Conservation (phyloP, 345 rosid genomes). For the Capsella bursapastoris region DNA sequence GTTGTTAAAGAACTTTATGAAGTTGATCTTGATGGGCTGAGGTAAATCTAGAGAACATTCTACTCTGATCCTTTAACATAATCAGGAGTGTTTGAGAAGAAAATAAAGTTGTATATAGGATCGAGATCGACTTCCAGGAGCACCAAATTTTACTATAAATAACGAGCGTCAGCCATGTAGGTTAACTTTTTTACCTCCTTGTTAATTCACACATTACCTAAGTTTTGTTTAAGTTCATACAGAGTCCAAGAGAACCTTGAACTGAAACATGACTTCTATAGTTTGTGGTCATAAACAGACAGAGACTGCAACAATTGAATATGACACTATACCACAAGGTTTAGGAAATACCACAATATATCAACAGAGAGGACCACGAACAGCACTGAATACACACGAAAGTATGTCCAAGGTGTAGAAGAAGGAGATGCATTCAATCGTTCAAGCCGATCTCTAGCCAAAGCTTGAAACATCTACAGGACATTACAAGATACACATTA, state of each 20-base stretch:
- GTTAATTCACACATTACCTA: slow-evolving; percentile 2
- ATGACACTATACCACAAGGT: slow-evolving; percentile 26
- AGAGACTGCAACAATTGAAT: slow-evolving; percentile 4
- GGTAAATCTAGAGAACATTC: background rate
- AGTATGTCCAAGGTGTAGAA: slow-evolving; percentile 83
- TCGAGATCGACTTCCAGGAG: background rate
- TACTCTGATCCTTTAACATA: slow-evolving; percentile 17
- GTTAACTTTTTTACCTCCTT: background rate
- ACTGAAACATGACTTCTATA: slow-evolving; percentile 5
- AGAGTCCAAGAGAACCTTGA: slow-evolving; percentile 10
- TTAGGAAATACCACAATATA: slow-evolving; percentile 67
- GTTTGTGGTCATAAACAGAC: slow-evolving; percentile 15
- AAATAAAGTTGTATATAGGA: background rate
- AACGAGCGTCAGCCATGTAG: slow-evolving; percentile 1
- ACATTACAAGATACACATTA: slow-evolving; percentile 33
- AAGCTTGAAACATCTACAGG: slow-evolving; percentile 94
- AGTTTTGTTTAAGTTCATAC: background rate
- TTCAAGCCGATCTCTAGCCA: slow-evolving; percentile 97
- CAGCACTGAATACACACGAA: slow-evolving; percentile 84
- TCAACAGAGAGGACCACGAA: slow-evolving; percentile 76
- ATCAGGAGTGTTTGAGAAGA: slow-evolving; percentile 9
- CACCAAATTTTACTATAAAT: slow-evolving; percentile 24
- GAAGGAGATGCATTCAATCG: slow-evolving; percentile 96
- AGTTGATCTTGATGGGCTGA: background rate
- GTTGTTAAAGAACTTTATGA: slow-evolving; percentile 6